These are phyloP conservation scores for Beauveria rudraprayagi DNA, from an alignment of 2,329 filamentous ascomycete genomes.

Conservation along the genomic window DNA sequence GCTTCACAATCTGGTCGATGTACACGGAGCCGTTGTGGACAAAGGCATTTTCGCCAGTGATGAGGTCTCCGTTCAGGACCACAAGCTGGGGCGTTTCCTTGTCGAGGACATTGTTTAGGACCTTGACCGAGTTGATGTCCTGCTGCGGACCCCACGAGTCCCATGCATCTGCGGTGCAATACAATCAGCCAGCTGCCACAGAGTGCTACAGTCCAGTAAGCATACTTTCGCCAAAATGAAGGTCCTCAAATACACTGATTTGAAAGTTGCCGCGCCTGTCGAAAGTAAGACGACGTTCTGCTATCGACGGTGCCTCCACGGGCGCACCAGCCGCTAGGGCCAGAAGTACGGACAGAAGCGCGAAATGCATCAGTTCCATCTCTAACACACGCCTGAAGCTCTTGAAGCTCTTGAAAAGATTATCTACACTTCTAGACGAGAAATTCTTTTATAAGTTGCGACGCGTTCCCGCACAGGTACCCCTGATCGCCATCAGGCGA, in stretches of 20 bases:
- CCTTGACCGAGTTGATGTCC: conserved; percentile 27
- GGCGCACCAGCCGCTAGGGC: neutral
- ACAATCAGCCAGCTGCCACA: neutral
- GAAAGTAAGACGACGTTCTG: conserved; percentile 32
- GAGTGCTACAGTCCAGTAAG: neutral
- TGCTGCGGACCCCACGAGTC: conserved; percentile 29
- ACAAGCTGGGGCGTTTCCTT: conserved; percentile 7
- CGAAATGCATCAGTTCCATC: neutral
- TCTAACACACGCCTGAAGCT: neutral
- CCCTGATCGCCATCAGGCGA: neutral
- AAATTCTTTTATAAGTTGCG: neutral
- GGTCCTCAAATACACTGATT: conserved; percentile 15
- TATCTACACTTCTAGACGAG: neutral
- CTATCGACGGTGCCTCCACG: conserved; percentile 36
- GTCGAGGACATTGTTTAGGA: conserved; percentile 28
- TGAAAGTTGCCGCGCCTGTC: conserved; percentile 13
- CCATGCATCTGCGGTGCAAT: conserved; percentile 17
- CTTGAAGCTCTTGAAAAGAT: neutral
- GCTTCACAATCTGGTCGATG: conserved; percentile 50
- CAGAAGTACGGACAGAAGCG: neutral
- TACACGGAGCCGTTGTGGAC: conserved; percentile 46
- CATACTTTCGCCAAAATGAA: conserved; percentile 17
- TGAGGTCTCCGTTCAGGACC: conserved; percentile 55
- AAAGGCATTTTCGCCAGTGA: conserved; percentile 58
- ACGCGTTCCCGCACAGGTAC: neutral